Percentiles rank a stretch among this genome's conserved stretches.
phyloP scores from a whole-genome alignment of 1,284 basidiomycete species.

The Ganoderma meredithae region DNA sequence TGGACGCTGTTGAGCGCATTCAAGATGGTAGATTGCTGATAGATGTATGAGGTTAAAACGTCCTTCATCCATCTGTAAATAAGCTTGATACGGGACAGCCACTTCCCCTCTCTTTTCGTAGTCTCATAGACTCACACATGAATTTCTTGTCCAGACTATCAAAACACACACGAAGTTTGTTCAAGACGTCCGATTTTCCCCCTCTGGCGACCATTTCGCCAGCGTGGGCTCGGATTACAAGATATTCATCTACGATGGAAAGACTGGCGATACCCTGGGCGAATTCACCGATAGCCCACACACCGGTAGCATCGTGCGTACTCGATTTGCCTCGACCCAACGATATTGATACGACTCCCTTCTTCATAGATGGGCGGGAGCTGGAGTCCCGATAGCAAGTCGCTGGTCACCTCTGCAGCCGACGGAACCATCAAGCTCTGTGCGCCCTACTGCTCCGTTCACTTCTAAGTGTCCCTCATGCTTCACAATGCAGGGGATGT shows the following conservation, averaged over 20 bases:
- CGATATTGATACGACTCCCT: not conserved
- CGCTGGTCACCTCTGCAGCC: constrained; percentile 84
- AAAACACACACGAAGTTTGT: constrained; percentile 94
- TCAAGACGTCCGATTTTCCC: constrained; percentile 88
- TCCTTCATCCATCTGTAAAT: too few relatives aligned
- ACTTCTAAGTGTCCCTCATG: not conserved
- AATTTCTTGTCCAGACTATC: constrained; percentile 70
- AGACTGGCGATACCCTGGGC: constrained; percentile 81
- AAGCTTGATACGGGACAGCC: too few relatives aligned
- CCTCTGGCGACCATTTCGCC: constrained; percentile 84
- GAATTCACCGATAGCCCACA: constrained; percentile 74
- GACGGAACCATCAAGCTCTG: constrained; percentile 92
- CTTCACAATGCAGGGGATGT: constrained; percentile 72
- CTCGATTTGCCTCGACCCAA: not conserved
- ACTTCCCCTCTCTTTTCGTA: too few relatives aligned
- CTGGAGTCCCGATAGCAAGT: constrained; percentile 81
- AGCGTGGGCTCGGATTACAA: constrained; percentile 94
- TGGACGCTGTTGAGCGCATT: too few relatives aligned
- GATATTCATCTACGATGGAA: constrained; percentile 92
- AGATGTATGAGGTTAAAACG: too few relatives aligned
- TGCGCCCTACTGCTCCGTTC: constrained; percentile 44
- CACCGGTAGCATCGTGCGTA: constrained; percentile 77
- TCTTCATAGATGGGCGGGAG: constrained; percentile 71
- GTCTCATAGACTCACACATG: too few relatives aligned
- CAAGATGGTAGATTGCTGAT: too few relatives aligned